Conservation (phyloP, 805 yeast genomes). For the Teunomyces gatunensis region DNA sequence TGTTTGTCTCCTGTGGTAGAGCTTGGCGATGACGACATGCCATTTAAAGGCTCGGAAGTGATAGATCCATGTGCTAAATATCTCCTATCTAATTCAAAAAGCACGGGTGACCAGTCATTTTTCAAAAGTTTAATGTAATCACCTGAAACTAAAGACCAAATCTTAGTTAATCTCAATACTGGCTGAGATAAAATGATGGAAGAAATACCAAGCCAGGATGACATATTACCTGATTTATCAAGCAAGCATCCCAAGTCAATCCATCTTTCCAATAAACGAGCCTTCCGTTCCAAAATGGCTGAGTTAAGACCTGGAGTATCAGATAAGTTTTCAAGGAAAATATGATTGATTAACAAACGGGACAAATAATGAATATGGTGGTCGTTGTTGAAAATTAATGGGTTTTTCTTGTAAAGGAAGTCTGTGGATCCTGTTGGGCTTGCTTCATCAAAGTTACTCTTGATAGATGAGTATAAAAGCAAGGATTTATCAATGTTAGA, state of each 20-base stretch:
- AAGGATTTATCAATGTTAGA: conserved; percentile 77
- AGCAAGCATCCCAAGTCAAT: conserved; percentile 75
- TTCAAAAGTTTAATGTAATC: conserved; percentile 58
- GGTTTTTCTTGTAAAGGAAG: conserved; percentile 55
- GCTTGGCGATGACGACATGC: conserved; percentile 8
- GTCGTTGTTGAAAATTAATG: conserved; percentile 69
- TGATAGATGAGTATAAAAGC: conserved; percentile 53
- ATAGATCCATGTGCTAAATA: conserved; percentile 43
- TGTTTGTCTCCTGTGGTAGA: conserved; percentile 1
- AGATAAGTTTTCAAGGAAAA: conserved; percentile 51
- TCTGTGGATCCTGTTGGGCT: conserved; percentile 14
- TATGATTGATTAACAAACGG: conserved; percentile 62
- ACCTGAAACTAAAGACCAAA: conserved; percentile 73
- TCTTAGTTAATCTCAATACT: conserved; percentile 62
- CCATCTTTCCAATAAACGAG: conserved; percentile 75
- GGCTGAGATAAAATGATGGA: conserved; percentile 81
- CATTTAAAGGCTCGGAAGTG: conserved; percentile 4
- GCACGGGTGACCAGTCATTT: conserved; percentile 90
- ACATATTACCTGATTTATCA: conserved; percentile 85
- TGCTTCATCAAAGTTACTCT: conserved; percentile 11
- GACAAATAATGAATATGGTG: conserved; percentile 76
- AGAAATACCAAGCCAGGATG: conserved; percentile 89
- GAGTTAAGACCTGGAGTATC: conserved; percentile 1
- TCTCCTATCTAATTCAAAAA: conserved; percentile 81
- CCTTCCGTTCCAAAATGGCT: conserved; percentile 45